These are phyloP conservation scores for Blastocystis sp. DNA, from an alignment of 352 stramenopile species.

Conservation along the genomic window DNA sequence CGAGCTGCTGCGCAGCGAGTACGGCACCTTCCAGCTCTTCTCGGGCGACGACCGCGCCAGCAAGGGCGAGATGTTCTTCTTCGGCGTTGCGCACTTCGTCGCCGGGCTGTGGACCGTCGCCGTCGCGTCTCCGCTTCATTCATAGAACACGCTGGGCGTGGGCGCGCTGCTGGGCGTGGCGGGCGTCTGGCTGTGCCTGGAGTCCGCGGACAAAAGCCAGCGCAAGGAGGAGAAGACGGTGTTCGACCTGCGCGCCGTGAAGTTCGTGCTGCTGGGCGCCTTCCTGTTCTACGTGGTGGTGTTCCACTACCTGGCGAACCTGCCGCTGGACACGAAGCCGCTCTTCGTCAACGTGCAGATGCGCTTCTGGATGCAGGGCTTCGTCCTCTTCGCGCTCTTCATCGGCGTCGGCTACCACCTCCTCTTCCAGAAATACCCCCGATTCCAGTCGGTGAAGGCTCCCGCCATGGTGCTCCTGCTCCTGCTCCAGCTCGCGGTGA, in stretches of 20 bases:
- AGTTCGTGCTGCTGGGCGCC: not conserved
- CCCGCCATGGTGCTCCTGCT: not conserved
- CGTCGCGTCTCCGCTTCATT: not conserved
- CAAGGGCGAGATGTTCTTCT: slow-evolving; percentile 56
- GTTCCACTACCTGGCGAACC: slow-evolving; percentile 65
- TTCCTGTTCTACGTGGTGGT: slow-evolving; percentile 59
- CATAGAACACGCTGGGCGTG: slow-evolving; percentile 9
- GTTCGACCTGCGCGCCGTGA: slow-evolving; percentile 17
- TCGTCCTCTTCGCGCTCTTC: slow-evolving; percentile 51
- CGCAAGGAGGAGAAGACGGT: slow-evolving; percentile 67
- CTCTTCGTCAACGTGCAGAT: slow-evolving; percentile 49
- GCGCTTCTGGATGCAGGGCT: slow-evolving; percentile 68
- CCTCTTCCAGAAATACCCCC: not conserved
- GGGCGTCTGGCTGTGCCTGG: slow-evolving; percentile 10
- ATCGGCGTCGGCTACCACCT: slow-evolving; percentile 32
- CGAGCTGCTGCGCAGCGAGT: slow-evolving; percentile 53
- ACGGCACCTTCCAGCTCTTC: slow-evolving; percentile 66
- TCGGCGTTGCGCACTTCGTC: slow-evolving; percentile 14
- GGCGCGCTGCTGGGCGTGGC: not conserved
- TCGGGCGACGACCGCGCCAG: slow-evolving; percentile 23
- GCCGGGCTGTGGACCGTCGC: not conserved
- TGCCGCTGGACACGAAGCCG: slow-evolving; percentile 25
- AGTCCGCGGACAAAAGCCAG: not conserved
- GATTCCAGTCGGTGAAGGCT: not conserved
- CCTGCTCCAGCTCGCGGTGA: slow-evolving; percentile 16